phyloP scores from a whole-genome alignment of 1,139 yeast genomes.

The Fermentozyma sake region DNA sequence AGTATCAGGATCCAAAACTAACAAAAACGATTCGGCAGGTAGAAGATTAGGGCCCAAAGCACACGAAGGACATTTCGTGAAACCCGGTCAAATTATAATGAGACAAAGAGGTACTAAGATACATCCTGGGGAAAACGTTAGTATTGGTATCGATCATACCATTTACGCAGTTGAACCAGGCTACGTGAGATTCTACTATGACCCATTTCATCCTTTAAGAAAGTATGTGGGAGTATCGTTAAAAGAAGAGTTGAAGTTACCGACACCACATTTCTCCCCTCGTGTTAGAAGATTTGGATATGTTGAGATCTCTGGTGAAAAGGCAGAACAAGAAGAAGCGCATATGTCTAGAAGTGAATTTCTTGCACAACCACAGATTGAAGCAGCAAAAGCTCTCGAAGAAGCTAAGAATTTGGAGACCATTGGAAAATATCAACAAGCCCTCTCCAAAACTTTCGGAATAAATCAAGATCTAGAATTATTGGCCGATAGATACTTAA shows the following conservation, averaged over 20 bases:
- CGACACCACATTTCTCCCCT: constrained; percentile 88
- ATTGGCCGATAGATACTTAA: constrained; percentile 50
- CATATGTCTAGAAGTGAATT: constrained; percentile 61
- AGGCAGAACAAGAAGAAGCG: constrained; percentile 53
- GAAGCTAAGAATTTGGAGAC: constrained; percentile 3
- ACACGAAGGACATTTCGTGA: constrained; percentile 62
- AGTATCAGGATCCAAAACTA: constrained; percentile 91
- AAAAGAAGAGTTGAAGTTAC: constrained; percentile 57
- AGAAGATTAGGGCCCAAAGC: constrained; percentile 89
- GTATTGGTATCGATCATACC: constrained; percentile 92
- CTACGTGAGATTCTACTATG: constrained; percentile 81
- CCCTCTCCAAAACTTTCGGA: constrained; percentile 9
- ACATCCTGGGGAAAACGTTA: constrained; percentile 91
- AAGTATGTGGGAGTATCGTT: constrained; percentile 88
- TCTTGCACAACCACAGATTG: constrained; percentile 48
- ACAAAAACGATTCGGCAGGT: constrained; percentile 94
- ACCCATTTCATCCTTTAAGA: constrained; percentile 96
- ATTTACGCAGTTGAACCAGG: constrained; percentile 91
- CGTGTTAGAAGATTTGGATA: constrained; percentile 82
- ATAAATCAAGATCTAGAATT: constrained; percentile 27
- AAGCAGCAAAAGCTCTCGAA: constrained; percentile 1
- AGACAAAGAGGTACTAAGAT: constrained; percentile 97
- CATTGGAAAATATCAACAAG: too few species aligned
- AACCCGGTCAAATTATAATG: constrained; percentile 85
- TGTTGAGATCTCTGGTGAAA: constrained; percentile 46